A percentile compares a stretch with the other conserved stretches of the same genome.
phyloP scores from a whole-genome alignment of 257 asterid genomes.

The Solanum tarijense region DNA sequence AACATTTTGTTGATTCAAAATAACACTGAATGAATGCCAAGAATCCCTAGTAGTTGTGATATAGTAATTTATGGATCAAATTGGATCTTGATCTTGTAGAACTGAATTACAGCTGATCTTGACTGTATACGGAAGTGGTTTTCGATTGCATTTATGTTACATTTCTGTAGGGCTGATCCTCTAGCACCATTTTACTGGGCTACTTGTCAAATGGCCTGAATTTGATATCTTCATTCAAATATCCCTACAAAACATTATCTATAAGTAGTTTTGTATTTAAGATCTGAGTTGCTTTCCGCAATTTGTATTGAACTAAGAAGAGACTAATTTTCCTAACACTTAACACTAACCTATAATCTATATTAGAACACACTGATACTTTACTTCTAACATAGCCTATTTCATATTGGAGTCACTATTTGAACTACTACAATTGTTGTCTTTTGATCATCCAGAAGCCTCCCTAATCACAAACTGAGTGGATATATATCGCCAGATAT shows the following conservation, averaged over 20 bases:
- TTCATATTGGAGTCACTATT: neutral
- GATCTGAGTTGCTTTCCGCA: neutral
- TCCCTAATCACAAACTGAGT: conserved; percentile 78
- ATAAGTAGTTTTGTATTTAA: neutral
- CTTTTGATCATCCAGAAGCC: conserved; percentile 55
- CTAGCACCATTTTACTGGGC: neutral
- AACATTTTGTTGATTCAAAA: neutral
- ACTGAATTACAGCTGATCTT: neutral
- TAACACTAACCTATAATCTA: neutral
- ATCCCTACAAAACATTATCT: neutral
- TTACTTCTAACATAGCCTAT: neutral
- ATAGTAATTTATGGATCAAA: neutral
- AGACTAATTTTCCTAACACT: neutral
- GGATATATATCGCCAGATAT: conserved; percentile 80
- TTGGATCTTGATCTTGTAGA: neutral
- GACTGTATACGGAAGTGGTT: neutral
- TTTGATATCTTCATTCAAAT: neutral
- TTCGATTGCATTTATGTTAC: neutral
- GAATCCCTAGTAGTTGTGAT: neutral
- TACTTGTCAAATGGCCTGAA: neutral
- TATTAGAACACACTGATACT: neutral
- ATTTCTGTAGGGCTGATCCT: neutral
- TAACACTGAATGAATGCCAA: neutral
- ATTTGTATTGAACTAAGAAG: neutral
- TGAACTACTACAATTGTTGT: neutral